Percentiles rank a stretch among this genome's conserved stretches.
These are phyloP conservation scores for Colletotrichum sojae DNA, from an alignment of 2,329 filamentous ascomycete genomes.

Conservation along the genomic window DNA sequence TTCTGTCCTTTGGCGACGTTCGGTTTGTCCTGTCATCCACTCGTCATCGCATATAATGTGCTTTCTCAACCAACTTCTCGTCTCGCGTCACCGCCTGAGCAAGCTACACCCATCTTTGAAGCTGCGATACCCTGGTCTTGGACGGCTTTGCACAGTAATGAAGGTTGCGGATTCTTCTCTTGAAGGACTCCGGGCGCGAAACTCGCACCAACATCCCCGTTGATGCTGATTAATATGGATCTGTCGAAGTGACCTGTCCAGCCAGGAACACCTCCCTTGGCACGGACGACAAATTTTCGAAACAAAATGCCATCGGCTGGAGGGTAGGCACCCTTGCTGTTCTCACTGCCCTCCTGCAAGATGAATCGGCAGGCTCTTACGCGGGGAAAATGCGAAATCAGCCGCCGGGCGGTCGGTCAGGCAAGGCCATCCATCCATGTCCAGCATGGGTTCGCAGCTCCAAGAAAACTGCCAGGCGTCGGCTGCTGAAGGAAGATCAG, in stretches of 20 bases:
- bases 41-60: slow-evolving; percentile 16
- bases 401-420: neutral
- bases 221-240: neutral
- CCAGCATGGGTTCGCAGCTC: neutral
- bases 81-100: neutral
- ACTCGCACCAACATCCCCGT: neutral
- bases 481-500: neutral
- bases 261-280: neutral
- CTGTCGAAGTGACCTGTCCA: neutral
- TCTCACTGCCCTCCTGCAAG: too few species aligned
- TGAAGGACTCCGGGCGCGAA: neutral
- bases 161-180: neutral
- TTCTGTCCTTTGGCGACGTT: slow-evolving; percentile 7
- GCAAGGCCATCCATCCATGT: neutral
- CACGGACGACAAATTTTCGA: slow-evolving; percentile 7
- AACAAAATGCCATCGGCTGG: neutral
- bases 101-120: neutral
- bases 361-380: neutral
- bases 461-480: neutral
- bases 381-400: slow-evolving; percentile 9
- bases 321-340: neutral
- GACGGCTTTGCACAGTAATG: neutral
- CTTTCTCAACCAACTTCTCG: neutral
- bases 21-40: slow-evolving; percentile 21
- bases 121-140: neutral